A percentile compares a stretch with the other conserved stretches of the same genome.
These are phyloP conservation scores for Lenzites betulinus DNA, from an alignment of 768 basidiomycete genomes.

Conservation along the genomic window DNA sequence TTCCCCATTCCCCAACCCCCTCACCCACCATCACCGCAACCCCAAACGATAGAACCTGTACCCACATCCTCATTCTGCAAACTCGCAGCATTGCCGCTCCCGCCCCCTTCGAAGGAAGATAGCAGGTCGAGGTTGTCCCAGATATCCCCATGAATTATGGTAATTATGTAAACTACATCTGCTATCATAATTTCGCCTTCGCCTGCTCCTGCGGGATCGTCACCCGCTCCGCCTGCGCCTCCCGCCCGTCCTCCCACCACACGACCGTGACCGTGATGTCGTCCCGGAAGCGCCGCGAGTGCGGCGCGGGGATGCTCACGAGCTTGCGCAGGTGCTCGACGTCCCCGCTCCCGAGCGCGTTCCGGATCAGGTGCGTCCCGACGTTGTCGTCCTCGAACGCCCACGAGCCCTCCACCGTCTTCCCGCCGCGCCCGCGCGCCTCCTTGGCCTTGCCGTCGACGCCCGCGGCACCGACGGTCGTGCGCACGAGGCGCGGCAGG, in stretches of 20 bases:
- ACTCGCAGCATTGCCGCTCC: background rate
- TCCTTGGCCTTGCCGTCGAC: slow-evolving; percentile 65
- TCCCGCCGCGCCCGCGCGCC: slow-evolving; percentile 26
- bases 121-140: background rate
- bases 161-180: slow-evolving; percentile 17
- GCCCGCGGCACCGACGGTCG: slow-evolving; percentile 51
- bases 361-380: slow-evolving; percentile 82
- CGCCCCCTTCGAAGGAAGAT: background rate
- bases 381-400: slow-evolving; percentile 79
- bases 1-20: background rate
- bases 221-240: slow-evolving; percentile 38
- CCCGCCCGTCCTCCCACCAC: slow-evolving; percentile 78
- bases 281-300: slow-evolving; percentile 77
- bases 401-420: slow-evolving; percentile 55
- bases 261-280: slow-evolving; percentile 85
- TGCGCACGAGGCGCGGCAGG: slow-evolving; percentile 57
- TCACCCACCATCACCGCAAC: background rate
- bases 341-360: slow-evolving; percentile 90
- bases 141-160: slow-evolving; percentile 14
- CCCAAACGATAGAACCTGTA: background rate
- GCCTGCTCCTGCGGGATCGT: slow-evolving; percentile 10
- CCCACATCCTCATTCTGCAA: background rate
- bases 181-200: slow-evolving; percentile 30
- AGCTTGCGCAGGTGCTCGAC: slow-evolving; percentile 53
- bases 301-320: slow-evolving; percentile 82